These are phyloP conservation scores for Jatropha curcas DNA, from an alignment of 345 rosid genomes.

Conservation along the genomic window DNA sequence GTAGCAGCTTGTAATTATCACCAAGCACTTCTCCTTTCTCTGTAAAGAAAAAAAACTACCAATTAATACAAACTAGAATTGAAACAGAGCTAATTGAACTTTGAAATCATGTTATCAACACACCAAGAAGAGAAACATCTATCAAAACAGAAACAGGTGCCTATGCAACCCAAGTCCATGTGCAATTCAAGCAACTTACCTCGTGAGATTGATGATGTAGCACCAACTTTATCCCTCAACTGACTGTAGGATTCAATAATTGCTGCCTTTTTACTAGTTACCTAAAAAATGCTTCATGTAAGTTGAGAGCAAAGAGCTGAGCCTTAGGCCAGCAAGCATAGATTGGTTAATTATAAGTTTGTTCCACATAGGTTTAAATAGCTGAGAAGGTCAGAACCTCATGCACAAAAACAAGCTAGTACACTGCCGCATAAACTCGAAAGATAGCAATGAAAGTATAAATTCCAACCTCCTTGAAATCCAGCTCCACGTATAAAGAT, in stretches of 20 bases:
- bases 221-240: slow-evolving; percentile 71
- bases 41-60: slow-evolving; percentile 31
- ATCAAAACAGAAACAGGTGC: slow-evolving; percentile 4
- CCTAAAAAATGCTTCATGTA: slow-evolving; percentile 40
- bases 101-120: not conserved
- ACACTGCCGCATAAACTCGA: not conserved
- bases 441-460: slow-evolving; percentile 9
- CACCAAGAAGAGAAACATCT: not conserved
- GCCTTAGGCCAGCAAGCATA: slow-evolving; percentile 3
- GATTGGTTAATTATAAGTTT: slow-evolving; percentile 5
- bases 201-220: slow-evolving; percentile 64
- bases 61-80: slow-evolving; percentile 12
- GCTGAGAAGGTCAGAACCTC: not conserved
- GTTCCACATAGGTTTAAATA: not conserved
- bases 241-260: slow-evolving; percentile 59
- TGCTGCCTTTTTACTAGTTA: slow-evolving; percentile 84
- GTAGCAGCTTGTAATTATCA: slow-evolving; percentile 88
- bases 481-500: slow-evolving; percentile 82
- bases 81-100: not conserved
- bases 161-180: not conserved
- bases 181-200: slow-evolving; percentile 41
- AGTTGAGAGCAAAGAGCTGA: slow-evolving; percentile 6
- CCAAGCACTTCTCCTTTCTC: slow-evolving; percentile 88
- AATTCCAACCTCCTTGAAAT: slow-evolving; percentile 79
- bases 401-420: slow-evolving; percentile 9